Evolutionary conservation across 169 alveolate genomes (phyloP), one percentile per base, ranked within the genome.

Genomic region (Theileria luwenshuni): DNA sequence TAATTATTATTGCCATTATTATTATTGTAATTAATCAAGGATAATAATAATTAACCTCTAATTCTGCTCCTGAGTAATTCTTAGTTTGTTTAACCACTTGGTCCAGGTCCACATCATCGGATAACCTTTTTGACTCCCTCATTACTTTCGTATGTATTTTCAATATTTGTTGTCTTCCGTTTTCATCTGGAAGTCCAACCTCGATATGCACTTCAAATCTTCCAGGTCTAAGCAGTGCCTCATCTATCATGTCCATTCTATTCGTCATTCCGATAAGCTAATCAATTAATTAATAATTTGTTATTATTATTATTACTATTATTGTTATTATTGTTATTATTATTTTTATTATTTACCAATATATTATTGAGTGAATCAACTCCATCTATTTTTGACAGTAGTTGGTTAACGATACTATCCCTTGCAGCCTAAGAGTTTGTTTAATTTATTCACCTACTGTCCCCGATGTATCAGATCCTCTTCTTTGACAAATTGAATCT

Each of bases 11-110:
- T 7, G 45, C 45, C 10, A 10, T 38, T 38, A 10, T 5, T 12
- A 32, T 17, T 12, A n/a, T 15, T 10, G 79, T 80, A 51, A 91
- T 5, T 27, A 51, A 54, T 19, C 61, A 10, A 49, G 28, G 28
- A 23, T 49, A 6, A n/a, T 49, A 5, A 10, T 10, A 28, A 13
- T 70, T 35, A 0, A 75, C 96, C 86, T 94, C 99, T 43, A 98
- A 90, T 91, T 98, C 99, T 5, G 99, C 99, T 1, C 99, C 99
- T 0, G 99, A 96, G 84, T 95, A 98, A 81, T 98, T 98, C 76
- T 97, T 96, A 2, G 99, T 96, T 61, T 71, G 76, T 49, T 89
- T 84, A 19, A 99, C 98, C 27, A 98, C 88, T 49, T 91, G 88
- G 6, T 77, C 91, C 45, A 98, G 81, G 84, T 96, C 95, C 0